Base-by-base conservation (phyloP, 225 moss, liverwort and hornwort species). In the Rhytidiadelphus loreus region DNA sequence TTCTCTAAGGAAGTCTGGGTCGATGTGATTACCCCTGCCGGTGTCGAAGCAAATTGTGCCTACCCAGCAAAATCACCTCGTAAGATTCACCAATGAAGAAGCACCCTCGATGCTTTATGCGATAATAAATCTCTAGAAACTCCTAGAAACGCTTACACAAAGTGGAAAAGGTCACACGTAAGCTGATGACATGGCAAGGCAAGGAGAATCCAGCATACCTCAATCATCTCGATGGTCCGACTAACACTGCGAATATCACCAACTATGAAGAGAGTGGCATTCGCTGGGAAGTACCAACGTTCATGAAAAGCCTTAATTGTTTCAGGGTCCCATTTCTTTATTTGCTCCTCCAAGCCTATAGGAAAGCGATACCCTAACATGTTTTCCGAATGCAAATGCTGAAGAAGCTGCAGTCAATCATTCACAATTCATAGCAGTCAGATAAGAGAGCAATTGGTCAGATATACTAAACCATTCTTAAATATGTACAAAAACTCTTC, bases 271-370 rank as follows among this genome's bases (percentile, higher is more conserved):
- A 99, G 96, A 77, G 98, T 99, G 65, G 98, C 97, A 96, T 99
- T 99, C 84, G 97, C 97, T 91, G 98, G 98, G 83, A 99, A 99
- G 87, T 99, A 99, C 98, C 98, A 99, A 86, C 98, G 97, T 89
- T 97, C 96, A 91, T 99, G 97, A 84, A 99, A 99, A 32, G 97
- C 96, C 86, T 94, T 99, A 71, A 99, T 99, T 65, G 97, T 99
- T 90, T 99, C 98, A 61, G 97, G 96, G 87, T 97, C 95, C 98
- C 98, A 99, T 87, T 97, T 97, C 85, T 97, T 94, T 74, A 99
- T 97, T 88, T 97, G 98, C 89, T 99, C 98, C 81, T 99, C 98
- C 82, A 99, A 93, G 52, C 98, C 98, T 87, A 99, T 99, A 58
- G 98, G 98, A 84, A 99, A 99, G 85, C 98, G 96, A 92, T 97